Percentiles rank a stretch among this genome's conserved stretches.
These are phyloP conservation scores for Clavispora asparagi DNA, from an alignment of 805 yeast genomes.

Conservation along the genomic window DNA sequence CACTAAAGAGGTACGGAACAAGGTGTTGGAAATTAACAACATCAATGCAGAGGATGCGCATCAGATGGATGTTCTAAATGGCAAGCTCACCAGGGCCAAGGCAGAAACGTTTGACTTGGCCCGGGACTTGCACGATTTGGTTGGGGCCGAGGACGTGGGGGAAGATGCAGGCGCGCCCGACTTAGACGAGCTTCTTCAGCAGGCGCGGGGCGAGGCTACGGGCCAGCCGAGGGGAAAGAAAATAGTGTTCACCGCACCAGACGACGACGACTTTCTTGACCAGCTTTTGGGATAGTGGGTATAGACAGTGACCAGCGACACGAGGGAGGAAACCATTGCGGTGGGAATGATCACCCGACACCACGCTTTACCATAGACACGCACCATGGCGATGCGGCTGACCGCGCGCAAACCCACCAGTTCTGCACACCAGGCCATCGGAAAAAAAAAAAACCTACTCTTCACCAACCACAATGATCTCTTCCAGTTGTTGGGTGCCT, in stretches of 20 bases:
- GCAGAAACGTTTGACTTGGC: slow-evolving; percentile 5
- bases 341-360: no score
- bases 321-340: no score
- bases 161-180: slow-evolving; percentile 1
- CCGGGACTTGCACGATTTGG: slow-evolving; percentile 14
- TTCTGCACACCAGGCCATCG: slow-evolving; percentile 1
- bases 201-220: not conserved
- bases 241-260: not conserved
- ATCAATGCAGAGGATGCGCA: slow-evolving; percentile 17
- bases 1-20: slow-evolving; percentile 4
- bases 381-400: not conserved
- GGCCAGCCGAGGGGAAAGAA: not conserved
- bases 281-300: slow-evolving; percentile 9
- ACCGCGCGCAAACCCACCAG: not conserved
- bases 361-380: no score
- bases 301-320: not conserved
- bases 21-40: slow-evolving; percentile 34
- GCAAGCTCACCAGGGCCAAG: slow-evolving; percentile 11
- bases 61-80: slow-evolving; percentile 22
- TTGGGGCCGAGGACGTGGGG: slow-evolving; percentile 9
- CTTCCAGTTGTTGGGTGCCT: slow-evolving; percentile 94
- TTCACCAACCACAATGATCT: slow-evolving; percentile 52
- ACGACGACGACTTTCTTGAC: slow-evolving; percentile 14
- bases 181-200: slow-evolving; percentile 9
- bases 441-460: not conserved